A percentile compares a stretch with the other conserved stretches of the same genome.
Conservation (phyloP, 1,284 basidiomycete species). For the Phellinidium pouzarii region DNA sequence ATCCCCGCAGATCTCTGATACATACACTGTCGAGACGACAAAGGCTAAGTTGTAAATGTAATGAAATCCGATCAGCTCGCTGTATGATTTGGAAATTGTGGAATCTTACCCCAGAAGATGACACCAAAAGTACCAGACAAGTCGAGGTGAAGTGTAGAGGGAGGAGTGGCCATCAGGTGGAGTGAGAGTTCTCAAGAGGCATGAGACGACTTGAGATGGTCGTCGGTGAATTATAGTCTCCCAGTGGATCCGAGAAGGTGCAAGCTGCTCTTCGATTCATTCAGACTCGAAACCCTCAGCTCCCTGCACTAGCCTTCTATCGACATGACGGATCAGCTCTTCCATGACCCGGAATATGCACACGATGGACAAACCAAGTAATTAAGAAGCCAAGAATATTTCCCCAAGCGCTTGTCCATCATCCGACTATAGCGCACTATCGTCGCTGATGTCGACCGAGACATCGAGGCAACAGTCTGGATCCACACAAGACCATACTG, state of each 20-base stretch:
- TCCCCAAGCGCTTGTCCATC: background rate
- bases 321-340: constrained; percentile 2
- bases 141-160: constrained; percentile 3
- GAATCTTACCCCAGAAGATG: constrained; percentile 14
- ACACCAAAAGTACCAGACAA: constrained; percentile 14
- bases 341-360: background rate
- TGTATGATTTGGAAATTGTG: background rate
- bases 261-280: background rate
- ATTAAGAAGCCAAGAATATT: background rate
- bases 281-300: background rate
- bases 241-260: background rate
- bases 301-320: background rate
- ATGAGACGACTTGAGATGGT: background rate
- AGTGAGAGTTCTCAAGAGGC: background rate
- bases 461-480: background rate
- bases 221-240: background rate
- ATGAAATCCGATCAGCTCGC: background rate
- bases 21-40: constrained; percentile 13
- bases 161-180: background rate
- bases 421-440: background rate
- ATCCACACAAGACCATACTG: background rate
- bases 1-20: background rate
- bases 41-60: constrained; percentile 6
- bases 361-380: background rate
- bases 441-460: background rate